Evolutionary conservation across 2,329 filamentous ascomycete species (phyloP), one percentile per base, ranked within the genome.

Genomic region (Lasiodiplodia sp.): DNA sequence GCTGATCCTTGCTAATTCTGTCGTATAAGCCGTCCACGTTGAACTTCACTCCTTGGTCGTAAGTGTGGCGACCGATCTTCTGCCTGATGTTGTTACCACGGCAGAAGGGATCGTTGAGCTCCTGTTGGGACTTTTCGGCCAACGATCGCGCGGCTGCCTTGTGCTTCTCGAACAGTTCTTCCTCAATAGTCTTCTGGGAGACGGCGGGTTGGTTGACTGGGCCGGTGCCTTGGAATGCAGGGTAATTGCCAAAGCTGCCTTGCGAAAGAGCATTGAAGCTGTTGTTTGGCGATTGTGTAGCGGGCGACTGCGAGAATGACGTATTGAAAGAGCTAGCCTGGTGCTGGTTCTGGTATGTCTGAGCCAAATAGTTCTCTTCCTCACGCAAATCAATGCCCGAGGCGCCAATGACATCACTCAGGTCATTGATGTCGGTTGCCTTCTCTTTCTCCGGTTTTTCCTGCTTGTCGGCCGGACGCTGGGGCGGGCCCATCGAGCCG

Each of bases 381-480:
- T 93, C 93, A 69, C 91, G 90, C 57, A 97, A 81, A 82, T 97
- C 92, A 71, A 97, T 93, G 62, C 93, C 94, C 18, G 93, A 95
- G 21, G 92, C 92, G 21, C 91, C 90, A 67, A 97, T 81, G 63
- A 94, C 92, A 81, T 97, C 94, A 72, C 91, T 92, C 56, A 94
- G 87, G 74, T 97, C 93, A 73, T 94, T 93, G 14, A 84, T 80
- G 58, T 83, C 82, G 31, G 87, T 85, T 53, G 88, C 87, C 72
- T 85, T 84, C 68, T 91, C 91, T 68, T 85, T 84, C 68, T 91
- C 91, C 21, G 84, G 84, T 69, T 83, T 84, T 60, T 84, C 82
- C 67, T 84, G 67, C 77, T 79, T 87, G 80, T 85, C 83, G 14
- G 78, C 81, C 14, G 88, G 88, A 51, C 87, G 82, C 69, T 87